Evolutionary conservation across 2,329 filamentous ascomycete species (phyloP).

Genomic region (Ciborinia camelliae): DNA sequence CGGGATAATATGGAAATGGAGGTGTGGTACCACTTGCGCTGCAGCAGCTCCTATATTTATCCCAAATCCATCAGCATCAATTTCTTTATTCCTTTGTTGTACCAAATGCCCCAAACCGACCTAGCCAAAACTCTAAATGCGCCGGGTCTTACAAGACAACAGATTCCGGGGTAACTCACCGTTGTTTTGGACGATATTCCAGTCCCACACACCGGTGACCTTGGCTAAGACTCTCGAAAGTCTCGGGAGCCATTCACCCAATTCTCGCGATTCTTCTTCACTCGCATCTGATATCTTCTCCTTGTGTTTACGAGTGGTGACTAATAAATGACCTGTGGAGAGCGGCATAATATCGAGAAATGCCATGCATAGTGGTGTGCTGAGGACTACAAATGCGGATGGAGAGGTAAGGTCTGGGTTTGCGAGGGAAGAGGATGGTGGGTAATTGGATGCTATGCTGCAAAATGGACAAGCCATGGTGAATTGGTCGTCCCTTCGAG

Average conservation of each 20-base stretch:
- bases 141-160: constrained; percentile 1
- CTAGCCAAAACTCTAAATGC: not conserved
- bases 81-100: not conserved
- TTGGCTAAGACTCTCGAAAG: constrained; percentile 68
- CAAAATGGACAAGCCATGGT: constrained; percentile 56
- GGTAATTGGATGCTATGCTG: constrained; percentile 51
- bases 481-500: constrained; percentile 11
- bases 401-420: constrained; percentile 39
- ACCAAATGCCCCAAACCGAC: not conserved
- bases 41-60: constrained; percentile 62
- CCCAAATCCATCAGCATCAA: constrained; percentile 16
- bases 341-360: constrained; percentile 95
- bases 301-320: constrained; percentile 74
- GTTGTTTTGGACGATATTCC: constrained; percentile 98
- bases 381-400: constrained; percentile 63
- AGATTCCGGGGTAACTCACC: constrained; percentile 44
- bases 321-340: constrained; percentile 74
- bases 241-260: constrained; percentile 66
- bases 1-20: constrained; percentile 93
- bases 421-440: constrained; percentile 44
- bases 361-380: constrained; percentile 72
- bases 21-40: constrained; percentile 87
- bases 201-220: constrained; percentile 72
- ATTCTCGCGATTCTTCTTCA: constrained; percentile 59
- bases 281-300: constrained; percentile 72